Conservation (phyloP, 768 basidiomycete genomes). For the Podaxis carcinomalis region DNA sequence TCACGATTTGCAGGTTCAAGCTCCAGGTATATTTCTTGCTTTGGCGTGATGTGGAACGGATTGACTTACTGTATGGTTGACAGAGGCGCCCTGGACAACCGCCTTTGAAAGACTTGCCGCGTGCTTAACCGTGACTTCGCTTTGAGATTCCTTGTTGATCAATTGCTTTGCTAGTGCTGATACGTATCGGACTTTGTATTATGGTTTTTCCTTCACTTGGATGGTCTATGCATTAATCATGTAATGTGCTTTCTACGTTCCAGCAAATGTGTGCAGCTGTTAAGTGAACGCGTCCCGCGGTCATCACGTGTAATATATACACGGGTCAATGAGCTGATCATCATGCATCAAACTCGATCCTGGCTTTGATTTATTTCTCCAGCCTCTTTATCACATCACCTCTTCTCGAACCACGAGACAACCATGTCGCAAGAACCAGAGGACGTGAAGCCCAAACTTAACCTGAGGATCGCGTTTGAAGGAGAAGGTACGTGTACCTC, state of each 20-base stretch:
- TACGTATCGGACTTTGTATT: neutral
- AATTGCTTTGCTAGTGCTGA: neutral
- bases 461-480: slow-evolving; percentile 53
- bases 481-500: slow-evolving; percentile 51
- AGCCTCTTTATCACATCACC: neutral
- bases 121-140: neutral
- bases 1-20: slow-evolving; percentile 3
- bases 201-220: no score
- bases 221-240: neutral
- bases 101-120: slow-evolving; percentile 2
- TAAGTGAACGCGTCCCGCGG: neutral
- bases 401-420: neutral
- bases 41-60: neutral
- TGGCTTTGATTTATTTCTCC: neutral
- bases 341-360: neutral
- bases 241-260: neutral
- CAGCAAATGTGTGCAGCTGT: no score
- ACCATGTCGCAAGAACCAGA: slow-evolving; percentile 45
- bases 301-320: neutral
- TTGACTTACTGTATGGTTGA: neutral
- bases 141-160: neutral
- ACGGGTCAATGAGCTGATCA: no score
- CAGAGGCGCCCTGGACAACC: slow-evolving; percentile 7
- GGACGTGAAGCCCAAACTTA: slow-evolving; percentile 65
- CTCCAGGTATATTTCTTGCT: neutral